These are phyloP conservation scores for Aspergillus cavernicola DNA, from an alignment of 495 filamentous ascomycete species.

Conservation along the genomic window DNA sequence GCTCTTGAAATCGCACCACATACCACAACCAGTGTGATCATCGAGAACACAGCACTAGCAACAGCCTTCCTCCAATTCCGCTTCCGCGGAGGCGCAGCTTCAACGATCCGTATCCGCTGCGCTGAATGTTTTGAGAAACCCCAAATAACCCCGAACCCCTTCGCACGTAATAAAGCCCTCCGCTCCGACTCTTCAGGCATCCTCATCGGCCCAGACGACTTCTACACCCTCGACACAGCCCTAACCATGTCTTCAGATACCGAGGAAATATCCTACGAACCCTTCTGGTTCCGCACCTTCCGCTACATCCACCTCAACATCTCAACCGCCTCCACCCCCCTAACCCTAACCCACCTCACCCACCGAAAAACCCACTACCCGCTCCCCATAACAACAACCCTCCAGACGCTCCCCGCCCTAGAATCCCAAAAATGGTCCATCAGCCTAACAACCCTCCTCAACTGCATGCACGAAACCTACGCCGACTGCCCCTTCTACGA, in stretches of 20 bases:
- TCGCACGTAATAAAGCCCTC: constrained; percentile 15
- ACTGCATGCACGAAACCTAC: constrained; percentile 30
- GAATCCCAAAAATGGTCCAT: constrained; percentile 21
- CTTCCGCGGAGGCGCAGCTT: constrained; percentile 14
- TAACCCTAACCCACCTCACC: constrained; percentile 8
- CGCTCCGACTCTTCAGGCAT: constrained; percentile 15
- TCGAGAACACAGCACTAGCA: constrained; percentile 13
- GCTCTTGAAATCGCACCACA: constrained; percentile 11
- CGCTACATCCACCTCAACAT: constrained; percentile 24
- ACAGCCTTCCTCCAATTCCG: constrained; percentile 22
- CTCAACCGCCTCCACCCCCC: neutral
- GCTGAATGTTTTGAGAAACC: constrained; percentile 27
- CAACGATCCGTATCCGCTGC: constrained; percentile 16
- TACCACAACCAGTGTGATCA: constrained; percentile 13
- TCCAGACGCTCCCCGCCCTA: constrained; percentile 10
- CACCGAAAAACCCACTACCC: constrained; percentile 22
- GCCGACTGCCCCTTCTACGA: constrained; percentile 33
- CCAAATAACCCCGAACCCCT: constrained; percentile 18
- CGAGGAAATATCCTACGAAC: constrained; percentile 11
- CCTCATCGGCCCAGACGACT: constrained; percentile 22
- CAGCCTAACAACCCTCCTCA: constrained; percentile 21
- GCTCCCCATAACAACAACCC: constrained; percentile 16
- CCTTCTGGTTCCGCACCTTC: constrained; percentile 30
- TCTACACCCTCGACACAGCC: constrained; percentile 14
- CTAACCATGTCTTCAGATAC: neutral